Base-by-base conservation (phyloP, 768 basidiomycete genomes). In the Amyloporia xantha region DNA sequence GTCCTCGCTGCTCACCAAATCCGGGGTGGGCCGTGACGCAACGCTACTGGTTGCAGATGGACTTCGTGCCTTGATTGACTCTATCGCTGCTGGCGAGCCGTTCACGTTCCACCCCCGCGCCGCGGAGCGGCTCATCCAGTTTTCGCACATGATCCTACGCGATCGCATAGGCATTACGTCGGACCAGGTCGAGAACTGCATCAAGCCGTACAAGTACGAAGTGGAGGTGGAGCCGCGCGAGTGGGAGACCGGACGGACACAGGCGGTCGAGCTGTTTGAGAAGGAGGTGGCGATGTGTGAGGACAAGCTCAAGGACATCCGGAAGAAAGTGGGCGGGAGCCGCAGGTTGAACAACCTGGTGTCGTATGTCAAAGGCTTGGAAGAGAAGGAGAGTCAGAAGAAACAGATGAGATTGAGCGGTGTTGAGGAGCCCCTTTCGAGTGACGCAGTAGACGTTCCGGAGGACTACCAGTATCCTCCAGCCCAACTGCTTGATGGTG, bases 191-290 rank as follows among this genome's bases (percentile, higher is more conserved):
- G 96, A 99, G 73, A 99, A 98, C 66, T 95, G 91, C 67, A 97
- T 99, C 75, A 99, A 99, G 68, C 96, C 95, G 24, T 97, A 82
- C 78, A 99, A 99, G 72, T 95, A 96, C 61, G 95, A 98, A 61
- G 84, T 98, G 23, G 96, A 99, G 63, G 86, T 97, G 12, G 93
- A 97, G 54, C 77, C 80, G 12, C 72, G 84, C 36, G 96, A 99
- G 65, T 99, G 96, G 96, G 89, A 91, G 57, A 61, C 72, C 2
- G 96, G 96, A 0, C 72, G 94, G 42, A 76, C 75, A 56, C 72
- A 80, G 43, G 80, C 91, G 1, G 76, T 91, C 48, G 79, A 80
- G 47, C 70, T 94, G 56, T 88, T 95, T 57, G 85, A 91, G 68
- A 81, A 80, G 60, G 96, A 99, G 74, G 70, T 89, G 30, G 61